These are phyloP conservation scores for Trametes polyzona DNA, from an alignment of 1,284 basidiomycete genomes.

Conservation along the genomic window DNA sequence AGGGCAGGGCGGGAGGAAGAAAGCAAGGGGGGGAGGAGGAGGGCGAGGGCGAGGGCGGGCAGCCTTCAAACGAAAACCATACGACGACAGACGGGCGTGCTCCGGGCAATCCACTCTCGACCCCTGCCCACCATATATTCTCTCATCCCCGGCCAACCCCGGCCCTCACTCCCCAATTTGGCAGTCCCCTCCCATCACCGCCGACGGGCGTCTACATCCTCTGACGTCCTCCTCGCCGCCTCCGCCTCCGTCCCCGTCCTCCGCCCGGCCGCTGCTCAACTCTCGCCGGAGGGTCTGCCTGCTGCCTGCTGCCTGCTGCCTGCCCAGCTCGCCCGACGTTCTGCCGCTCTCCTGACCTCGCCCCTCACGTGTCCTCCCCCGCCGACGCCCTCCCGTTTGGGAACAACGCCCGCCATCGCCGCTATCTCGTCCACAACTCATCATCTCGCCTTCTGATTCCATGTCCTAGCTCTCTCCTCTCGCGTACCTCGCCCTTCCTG, in stretches of 20 bases:
- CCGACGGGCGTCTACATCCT: background rate
- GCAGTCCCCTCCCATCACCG: background rate
- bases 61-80: slow-evolving; percentile 36
- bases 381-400: background rate
- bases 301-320: background rate
- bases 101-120: background rate
- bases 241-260: background rate
- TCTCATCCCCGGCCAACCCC: slow-evolving; percentile 16
- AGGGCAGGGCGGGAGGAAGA: slow-evolving; percentile 51
- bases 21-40: slow-evolving; percentile 37
- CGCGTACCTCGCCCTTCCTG: background rate
- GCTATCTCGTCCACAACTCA: background rate
- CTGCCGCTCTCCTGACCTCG: slow-evolving; percentile 7
- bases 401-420: background rate
- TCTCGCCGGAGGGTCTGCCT: background rate
- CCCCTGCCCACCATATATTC: slow-evolving; percentile 9
- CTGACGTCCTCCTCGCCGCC: background rate
- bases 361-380: background rate
- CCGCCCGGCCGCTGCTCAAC: background rate
- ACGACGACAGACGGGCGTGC: slow-evolving; percentile 23
- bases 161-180: background rate
- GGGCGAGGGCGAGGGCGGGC: slow-evolving; percentile 23
- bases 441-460: background rate
- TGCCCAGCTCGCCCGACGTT: slow-evolving; percentile 5
- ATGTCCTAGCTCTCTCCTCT: background rate